Evolutionary conservation across 2,329 filamentous ascomycete genomes (phyloP).

Genomic region (Lasiodiplodia citricola): DNA sequence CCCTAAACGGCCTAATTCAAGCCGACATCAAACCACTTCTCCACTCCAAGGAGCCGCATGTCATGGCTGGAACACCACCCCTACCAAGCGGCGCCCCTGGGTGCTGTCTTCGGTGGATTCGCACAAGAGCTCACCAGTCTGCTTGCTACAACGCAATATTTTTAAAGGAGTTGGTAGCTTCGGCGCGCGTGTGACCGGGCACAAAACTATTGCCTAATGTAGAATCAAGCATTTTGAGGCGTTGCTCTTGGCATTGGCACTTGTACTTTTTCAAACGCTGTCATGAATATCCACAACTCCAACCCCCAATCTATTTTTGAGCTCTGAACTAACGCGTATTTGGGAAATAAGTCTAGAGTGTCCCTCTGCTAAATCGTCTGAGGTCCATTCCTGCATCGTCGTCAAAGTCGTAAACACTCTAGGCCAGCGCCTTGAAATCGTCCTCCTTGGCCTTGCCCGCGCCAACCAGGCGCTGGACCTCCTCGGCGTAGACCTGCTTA

Average conservation of each 20-base stretch:
- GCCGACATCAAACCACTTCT: neutral
- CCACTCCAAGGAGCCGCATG: neutral
- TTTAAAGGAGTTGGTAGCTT: too few species aligned
- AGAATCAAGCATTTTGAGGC: neutral
- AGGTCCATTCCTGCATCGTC: neutral
- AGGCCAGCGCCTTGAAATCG: conserved; percentile 70
- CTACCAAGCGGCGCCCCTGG: too few species aligned
- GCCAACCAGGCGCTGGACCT: conserved; percentile 77
- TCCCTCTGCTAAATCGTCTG: neutral
- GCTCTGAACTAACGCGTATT: conserved; percentile 1
- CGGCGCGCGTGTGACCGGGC: neutral
- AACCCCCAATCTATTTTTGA: conserved; percentile 5
- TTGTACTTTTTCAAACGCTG: neutral
- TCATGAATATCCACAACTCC: neutral
- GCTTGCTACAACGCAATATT: too few species aligned
- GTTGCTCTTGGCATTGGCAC: neutral
- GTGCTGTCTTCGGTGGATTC: too few species aligned
- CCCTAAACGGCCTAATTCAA: neutral
- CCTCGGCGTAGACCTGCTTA: conserved; percentile 79
- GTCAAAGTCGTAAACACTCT: neutral
- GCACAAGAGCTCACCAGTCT: neutral
- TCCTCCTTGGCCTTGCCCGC: conserved; percentile 87
- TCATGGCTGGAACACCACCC: too few species aligned
- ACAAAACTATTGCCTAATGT: neutral
- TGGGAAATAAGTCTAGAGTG: conserved; percentile 2